phyloP scores from a whole-genome alignment of 2,329 filamentous ascomycete genomes.

The Fusarium sp. region DNA sequence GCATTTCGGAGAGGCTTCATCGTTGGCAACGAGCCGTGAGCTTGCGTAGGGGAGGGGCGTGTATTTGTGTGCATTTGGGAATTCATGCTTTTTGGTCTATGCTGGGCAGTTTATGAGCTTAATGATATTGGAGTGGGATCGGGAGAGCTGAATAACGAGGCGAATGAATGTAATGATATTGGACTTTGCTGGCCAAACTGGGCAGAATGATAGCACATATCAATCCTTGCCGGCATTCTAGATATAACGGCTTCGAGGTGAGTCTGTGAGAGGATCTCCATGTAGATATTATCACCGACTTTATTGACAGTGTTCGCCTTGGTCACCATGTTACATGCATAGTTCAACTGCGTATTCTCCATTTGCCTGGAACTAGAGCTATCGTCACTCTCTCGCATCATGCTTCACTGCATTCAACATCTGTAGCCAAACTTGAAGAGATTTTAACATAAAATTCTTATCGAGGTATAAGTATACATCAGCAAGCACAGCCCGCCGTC shows the following conservation, averaged over 20 bases:
- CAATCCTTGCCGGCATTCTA: background rate
- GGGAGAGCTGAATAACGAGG: background rate
- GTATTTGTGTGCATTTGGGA: background rate
- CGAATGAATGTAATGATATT: background rate
- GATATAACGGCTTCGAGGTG: background rate
- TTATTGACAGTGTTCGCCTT: background rate
- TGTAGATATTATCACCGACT: background rate
- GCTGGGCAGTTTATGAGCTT: background rate
- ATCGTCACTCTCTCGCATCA: background rate
- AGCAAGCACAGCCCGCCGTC: constrained; percentile 28
- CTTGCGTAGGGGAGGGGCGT: too few relatives aligned
- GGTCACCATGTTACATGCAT: background rate
- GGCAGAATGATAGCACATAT: background rate
- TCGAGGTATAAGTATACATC: constrained; percentile 27
- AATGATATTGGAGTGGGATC: too few relatives aligned
- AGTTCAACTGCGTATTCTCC: background rate
- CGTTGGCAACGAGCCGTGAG: constrained; percentile 5
- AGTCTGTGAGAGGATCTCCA: background rate
- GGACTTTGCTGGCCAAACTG: background rate
- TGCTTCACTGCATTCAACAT: background rate
- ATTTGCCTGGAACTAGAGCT: background rate
- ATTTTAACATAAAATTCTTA: constrained; percentile 16
- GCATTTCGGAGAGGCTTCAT: constrained; percentile 22
- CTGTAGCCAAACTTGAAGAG: background rate
- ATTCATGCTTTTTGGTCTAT: background rate